Base-by-base conservation (phyloP, 768 basidiomycete genomes). In the Termitomyces sp. region DNA sequence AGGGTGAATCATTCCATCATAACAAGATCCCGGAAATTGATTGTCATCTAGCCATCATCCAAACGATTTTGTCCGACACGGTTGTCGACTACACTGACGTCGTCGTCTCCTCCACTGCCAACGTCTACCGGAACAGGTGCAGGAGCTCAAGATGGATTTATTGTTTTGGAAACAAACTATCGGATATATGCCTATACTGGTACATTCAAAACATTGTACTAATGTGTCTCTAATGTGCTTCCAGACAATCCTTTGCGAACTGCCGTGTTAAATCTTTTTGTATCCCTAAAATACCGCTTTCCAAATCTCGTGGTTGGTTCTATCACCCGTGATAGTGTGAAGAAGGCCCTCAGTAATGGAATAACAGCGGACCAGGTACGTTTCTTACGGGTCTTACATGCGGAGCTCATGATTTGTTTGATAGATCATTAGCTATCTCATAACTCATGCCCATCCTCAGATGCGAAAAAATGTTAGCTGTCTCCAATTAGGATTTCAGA, bases 131-230 rank as follows among this genome's bases (percentile, higher is more conserved):
- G 84, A 12, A 79, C 79, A 32, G 77, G 78, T 49, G 82, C 81
- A 46, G 80, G 81, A 33, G 78, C 86, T 63, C 73, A 79, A 67
- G 85, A 96, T 70, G 93, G 95, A 14, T 98, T 97, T 76, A 88
- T 98, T 64, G 86, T 98, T 63, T 80, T 99, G 44, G 97, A 99
- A 76, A 98, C 97, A 20, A 98, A 99, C 75, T 98, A 98, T 76
- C 89, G 94, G 63, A 75, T 99, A 61, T 99, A 98, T 70, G 97
- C 97, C 5, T 99, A 99, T 72, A 99, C 97, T 36, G 89, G 94
- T 94, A 70, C 53, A 57, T 32, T 40, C 54, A 36, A 44, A 32
- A 20, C 18, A 28, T 67, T 57, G 59, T 69, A 58, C 65, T 63
- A 38, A 57, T 56, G 61, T 61, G 58, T 61, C 49, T 49, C 58